phyloP scores from a whole-genome alignment of 75 land plant genomes.

The Selaginella tamariscina region DNA sequence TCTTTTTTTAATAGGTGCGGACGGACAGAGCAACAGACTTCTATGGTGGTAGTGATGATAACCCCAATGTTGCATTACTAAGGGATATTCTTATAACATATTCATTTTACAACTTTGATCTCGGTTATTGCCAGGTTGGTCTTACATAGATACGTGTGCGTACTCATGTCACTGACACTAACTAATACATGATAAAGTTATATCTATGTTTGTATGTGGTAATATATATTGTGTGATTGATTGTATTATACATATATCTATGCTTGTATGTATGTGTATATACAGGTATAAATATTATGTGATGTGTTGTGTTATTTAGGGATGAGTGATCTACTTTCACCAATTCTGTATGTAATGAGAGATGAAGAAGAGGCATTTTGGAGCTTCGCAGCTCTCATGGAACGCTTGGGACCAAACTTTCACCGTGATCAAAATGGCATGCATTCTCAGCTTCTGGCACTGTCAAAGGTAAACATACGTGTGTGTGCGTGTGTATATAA shows the following conservation, averaged over 20 bases:
- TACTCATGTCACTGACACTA: neutral
- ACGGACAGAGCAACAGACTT: constrained; percentile 68
- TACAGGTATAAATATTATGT: too few relatives aligned
- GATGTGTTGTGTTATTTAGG: too few relatives aligned
- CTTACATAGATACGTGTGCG: neutral
- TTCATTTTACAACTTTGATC: constrained; percentile 94
- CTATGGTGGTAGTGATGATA: constrained; percentile 90
- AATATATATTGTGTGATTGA: too few relatives aligned
- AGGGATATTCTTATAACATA: constrained; percentile 81
- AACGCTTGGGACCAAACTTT: constrained; percentile 86
- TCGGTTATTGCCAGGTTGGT: constrained; percentile 94
- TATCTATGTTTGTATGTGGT: too few relatives aligned
- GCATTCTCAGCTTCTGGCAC: constrained; percentile 89
- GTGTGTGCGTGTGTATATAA: too few relatives aligned
- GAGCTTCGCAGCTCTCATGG: constrained; percentile 92
- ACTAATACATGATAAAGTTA: too few relatives aligned
- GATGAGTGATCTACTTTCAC: constrained; percentile 92
- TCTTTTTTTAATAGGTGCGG: constrained; percentile 44
- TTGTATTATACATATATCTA: too few relatives aligned
- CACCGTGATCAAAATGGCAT: constrained; percentile 96
- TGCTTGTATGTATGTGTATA: too few relatives aligned
- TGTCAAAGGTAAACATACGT: constrained; percentile 97
- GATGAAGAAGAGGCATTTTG: constrained; percentile 92
- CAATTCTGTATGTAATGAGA: constrained; percentile 70
- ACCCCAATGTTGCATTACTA: constrained; percentile 54